Conservation (phyloP, 768 basidiomycete species). For the Myochromella boudieri region DNA sequence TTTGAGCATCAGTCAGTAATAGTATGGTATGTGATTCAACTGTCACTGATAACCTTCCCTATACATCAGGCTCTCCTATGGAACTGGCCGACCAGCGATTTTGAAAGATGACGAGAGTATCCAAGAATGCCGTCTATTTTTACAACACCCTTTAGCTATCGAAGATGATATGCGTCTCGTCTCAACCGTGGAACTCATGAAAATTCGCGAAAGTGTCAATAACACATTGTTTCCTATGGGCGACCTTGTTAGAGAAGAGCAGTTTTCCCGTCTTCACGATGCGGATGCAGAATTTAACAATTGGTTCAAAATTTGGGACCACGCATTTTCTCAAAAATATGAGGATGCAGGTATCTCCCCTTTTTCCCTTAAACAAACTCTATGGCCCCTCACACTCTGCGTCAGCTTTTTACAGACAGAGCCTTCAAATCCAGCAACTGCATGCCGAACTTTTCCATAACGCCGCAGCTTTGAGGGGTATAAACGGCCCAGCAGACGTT, state of each 20-base stretch:
- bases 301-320: slow-evolving; percentile 85
- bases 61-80: slow-evolving; percentile 90
- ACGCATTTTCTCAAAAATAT: slow-evolving; percentile 77
- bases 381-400: slow-evolving; percentile 3
- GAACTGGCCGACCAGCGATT: slow-evolving; percentile 91
- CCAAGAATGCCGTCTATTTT: slow-evolving; percentile 70
- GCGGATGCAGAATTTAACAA: slow-evolving; percentile 77
- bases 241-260: slow-evolving; percentile 66
- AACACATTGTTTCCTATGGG: slow-evolving; percentile 82
- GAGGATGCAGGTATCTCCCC: slow-evolving; percentile 67
- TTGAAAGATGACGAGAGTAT: slow-evolving; percentile 93
- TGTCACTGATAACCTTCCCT: not conserved
- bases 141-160: slow-evolving; percentile 86
- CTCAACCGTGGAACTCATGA: slow-evolving; percentile 92
- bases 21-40: not conserved
- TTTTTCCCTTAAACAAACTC: not conserved
- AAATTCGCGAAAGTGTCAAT: slow-evolving; percentile 82
- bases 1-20: slow-evolving; percentile 88
- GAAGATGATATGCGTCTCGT: slow-evolving; percentile 95
- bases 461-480: slow-evolving; percentile 78
- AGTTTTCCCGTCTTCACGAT: slow-evolving; percentile 67
- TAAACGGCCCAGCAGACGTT: slow-evolving; percentile 85
- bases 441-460: slow-evolving; percentile 86
- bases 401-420: slow-evolving; percentile 89
- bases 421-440: slow-evolving; percentile 82